Conservation (phyloP, 352 stramenopile genomes). For the Pythium rishiriense region DNA sequence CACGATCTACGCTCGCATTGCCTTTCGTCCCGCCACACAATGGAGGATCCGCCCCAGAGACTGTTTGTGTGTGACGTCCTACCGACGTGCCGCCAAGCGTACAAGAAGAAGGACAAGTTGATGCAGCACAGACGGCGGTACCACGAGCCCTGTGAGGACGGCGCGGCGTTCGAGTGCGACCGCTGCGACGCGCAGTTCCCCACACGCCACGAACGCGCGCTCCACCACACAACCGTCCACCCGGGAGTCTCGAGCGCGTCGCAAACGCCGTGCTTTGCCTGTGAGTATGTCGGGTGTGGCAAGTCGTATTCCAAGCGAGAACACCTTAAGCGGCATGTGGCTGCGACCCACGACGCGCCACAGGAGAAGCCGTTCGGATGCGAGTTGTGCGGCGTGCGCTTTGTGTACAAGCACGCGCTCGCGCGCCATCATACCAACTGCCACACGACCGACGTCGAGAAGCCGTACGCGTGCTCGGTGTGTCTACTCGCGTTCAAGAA, state of each 20-base stretch:
- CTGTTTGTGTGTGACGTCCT: conserved; percentile 20
- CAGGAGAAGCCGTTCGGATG: conserved; percentile 55
- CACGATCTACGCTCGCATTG: conserved; percentile 12
- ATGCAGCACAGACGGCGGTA: conserved; percentile 22
- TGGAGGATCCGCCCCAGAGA: neutral
- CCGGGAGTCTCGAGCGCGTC: conserved; percentile 10
- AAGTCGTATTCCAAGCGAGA: conserved; percentile 69
- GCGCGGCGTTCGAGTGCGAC: conserved; percentile 20
- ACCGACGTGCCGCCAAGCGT: conserved; percentile 16
- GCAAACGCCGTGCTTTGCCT: conserved; percentile 40
- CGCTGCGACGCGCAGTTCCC: conserved; percentile 20
- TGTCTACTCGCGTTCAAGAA: conserved; percentile 81
- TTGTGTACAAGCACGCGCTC: conserved; percentile 73
- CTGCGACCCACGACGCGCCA: conserved; percentile 38
- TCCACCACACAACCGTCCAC: conserved; percentile 26
- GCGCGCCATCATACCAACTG: conserved; percentile 56
- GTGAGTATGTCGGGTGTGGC: conserved; percentile 36
- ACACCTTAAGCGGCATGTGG: conserved; percentile 57
- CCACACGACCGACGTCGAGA: conserved; percentile 26
- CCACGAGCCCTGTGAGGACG: conserved; percentile 14
- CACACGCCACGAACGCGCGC: conserved; percentile 34
- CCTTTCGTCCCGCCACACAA: neutral
- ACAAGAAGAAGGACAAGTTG: conserved; percentile 34
- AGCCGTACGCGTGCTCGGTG: conserved; percentile 56
- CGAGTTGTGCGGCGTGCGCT: conserved; percentile 52